Conservation (phyloP, 108 stramenopile genomes). For the Pseudonitzschia pungens region DNA sequence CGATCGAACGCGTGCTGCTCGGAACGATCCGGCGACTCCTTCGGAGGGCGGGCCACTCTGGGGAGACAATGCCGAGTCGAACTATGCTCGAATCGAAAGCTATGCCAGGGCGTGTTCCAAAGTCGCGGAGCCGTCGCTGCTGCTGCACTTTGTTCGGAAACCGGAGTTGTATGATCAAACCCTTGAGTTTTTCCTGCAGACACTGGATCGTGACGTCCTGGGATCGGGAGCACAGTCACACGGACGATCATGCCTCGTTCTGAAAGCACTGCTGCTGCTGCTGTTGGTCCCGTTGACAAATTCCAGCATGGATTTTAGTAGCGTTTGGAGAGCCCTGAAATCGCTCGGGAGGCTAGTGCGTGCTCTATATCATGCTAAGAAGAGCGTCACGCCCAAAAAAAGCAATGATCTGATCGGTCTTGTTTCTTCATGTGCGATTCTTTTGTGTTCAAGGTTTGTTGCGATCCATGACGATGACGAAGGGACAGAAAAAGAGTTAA, state of each 20-base stretch:
- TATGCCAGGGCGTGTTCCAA: not conserved
- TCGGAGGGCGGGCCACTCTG: not conserved
- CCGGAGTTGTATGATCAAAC: constrained; percentile 6
- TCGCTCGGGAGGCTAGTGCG: not conserved
- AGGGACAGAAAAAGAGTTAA: not conserved
- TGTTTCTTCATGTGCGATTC: not conserved
- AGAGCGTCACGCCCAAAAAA: not conserved
- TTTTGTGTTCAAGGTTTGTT: not conserved
- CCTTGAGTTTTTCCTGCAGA: constrained; percentile 5
- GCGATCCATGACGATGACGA: not conserved
- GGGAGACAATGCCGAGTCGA: not conserved
- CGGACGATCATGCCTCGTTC: constrained; percentile 1
- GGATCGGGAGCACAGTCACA: not conserved
- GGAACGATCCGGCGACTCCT: not conserved
- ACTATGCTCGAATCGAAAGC: not conserved
- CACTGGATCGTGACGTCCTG: not conserved
- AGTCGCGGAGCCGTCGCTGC: not conserved
- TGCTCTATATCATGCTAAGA: not conserved
- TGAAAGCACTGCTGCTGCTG: not conserved
- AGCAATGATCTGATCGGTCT: not conserved
- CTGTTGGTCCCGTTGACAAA: constrained; percentile 8
- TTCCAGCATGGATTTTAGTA: not conserved
- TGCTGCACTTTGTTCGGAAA: constrained; percentile 1
- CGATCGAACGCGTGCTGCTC: too few relatives aligned
- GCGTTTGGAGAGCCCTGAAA: too few relatives aligned